Percentiles rank a stretch among this genome's conserved stretches.
Conservation (phyloP, 805 yeast genomes). For the Zygoascus flipseniorum region DNA sequence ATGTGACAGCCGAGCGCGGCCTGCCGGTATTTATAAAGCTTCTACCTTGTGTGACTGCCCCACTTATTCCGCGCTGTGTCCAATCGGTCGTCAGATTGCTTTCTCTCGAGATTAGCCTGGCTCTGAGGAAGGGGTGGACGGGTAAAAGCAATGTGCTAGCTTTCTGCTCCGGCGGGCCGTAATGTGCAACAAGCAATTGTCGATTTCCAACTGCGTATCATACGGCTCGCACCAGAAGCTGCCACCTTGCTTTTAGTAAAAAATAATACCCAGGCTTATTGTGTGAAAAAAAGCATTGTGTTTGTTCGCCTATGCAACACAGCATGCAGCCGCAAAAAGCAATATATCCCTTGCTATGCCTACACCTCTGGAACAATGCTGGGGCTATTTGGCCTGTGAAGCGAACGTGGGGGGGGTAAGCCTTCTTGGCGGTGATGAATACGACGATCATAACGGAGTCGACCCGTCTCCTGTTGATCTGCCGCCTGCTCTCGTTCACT, state of each 20-base stretch:
- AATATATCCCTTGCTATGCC: too few relatives aligned
- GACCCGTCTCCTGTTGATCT: too few relatives aligned
- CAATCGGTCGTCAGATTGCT: neutral
- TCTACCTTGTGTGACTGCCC: neutral
- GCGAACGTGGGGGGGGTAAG: too few relatives aligned
- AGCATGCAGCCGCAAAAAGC: too few relatives aligned
- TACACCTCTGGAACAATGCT: too few relatives aligned
- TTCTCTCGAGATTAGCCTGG: neutral
- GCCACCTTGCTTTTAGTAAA: neutral
- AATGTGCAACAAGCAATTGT: neutral
- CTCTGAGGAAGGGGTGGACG: neutral
- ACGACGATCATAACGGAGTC: too few relatives aligned
- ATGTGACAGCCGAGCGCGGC: neutral
- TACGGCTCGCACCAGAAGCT: neutral
- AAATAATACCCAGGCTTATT: neutral
- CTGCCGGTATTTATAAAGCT: neutral
- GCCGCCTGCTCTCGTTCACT: too few relatives aligned
- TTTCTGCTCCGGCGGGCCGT: neutral
- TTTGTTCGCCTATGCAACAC: too few relatives aligned
- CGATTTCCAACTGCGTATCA: neutral
- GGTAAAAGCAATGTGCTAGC: neutral
- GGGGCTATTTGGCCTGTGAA: too few relatives aligned
- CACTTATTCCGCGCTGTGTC: neutral
- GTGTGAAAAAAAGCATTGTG: neutral
- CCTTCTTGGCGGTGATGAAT: too few relatives aligned